These are phyloP conservation scores for Sporisorium scitamineum DNA, from an alignment of 1,284 basidiomycete genomes.

Conservation along the genomic window DNA sequence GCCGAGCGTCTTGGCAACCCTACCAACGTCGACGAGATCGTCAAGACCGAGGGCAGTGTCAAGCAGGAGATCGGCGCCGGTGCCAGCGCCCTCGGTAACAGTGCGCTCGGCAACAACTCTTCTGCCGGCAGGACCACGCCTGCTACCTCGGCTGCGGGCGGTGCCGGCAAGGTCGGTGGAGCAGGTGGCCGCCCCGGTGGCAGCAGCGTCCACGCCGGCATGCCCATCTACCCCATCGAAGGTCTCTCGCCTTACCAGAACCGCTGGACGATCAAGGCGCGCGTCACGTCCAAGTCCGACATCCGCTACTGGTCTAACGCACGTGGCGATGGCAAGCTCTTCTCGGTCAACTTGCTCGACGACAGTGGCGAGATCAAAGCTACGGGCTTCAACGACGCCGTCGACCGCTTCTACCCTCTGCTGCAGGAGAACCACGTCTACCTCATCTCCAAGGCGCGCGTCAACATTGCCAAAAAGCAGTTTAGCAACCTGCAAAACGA, in stretches of 20 bases:
- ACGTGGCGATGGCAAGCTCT: constrained; percentile 93
- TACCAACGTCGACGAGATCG: constrained; percentile 52
- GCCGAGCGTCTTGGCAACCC: constrained; percentile 61
- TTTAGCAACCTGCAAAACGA: constrained; percentile 92
- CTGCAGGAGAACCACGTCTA: constrained; percentile 94
- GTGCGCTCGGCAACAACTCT: constrained; percentile 35
- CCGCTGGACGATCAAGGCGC: constrained; percentile 94
- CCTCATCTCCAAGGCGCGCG: constrained; percentile 87
- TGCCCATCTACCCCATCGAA: constrained; percentile 85
- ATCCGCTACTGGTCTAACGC: constrained; percentile 90
- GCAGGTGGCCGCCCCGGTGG: constrained; percentile 44
- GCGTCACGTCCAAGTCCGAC: constrained; percentile 89
- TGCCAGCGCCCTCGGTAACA: constrained; percentile 32
- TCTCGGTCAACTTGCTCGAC: constrained; percentile 93
- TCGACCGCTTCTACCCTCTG: constrained; percentile 84
- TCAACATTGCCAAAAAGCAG: constrained; percentile 97
- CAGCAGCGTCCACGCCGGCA: constrained; percentile 56
- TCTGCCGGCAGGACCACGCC: constrained; percentile 47
- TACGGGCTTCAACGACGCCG: constrained; percentile 90
- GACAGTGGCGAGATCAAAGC: constrained; percentile 75
- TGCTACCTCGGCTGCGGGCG: constrained; percentile 37
- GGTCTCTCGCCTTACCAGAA: constrained; percentile 96
- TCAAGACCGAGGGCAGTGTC: constrained; percentile 36
- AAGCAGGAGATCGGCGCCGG: constrained; percentile 33
- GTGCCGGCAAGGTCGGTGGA: constrained; percentile 22